Conservation (phyloP, 1,284 basidiomycete genomes). For the Rugosomyces carneus region DNA sequence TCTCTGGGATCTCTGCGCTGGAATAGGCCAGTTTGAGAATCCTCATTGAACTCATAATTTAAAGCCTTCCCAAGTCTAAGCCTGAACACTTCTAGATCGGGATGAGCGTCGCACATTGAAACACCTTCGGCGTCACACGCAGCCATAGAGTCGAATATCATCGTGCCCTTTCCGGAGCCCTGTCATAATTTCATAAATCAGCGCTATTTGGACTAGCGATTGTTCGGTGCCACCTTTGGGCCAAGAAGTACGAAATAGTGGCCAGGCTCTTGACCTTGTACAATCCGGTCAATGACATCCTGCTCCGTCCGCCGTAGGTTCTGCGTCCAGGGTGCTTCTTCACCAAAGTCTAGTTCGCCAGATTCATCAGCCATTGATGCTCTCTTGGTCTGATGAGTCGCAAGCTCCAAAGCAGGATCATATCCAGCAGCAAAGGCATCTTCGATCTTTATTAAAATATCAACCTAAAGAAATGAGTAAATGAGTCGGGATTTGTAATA, state of each 20-base stretch:
- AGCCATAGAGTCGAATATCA: conserved; percentile 79
- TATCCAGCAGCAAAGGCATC: conserved; percentile 59
- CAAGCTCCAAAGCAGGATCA: conserved; percentile 76
- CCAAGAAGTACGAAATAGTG: conserved; percentile 76
- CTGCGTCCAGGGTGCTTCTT: conserved; percentile 41
- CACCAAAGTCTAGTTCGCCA: conserved; percentile 36
- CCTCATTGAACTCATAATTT: conserved; percentile 78
- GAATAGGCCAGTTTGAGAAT: conserved; percentile 73
- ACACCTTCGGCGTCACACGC: conserved; percentile 62
- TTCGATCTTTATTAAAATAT: conserved; percentile 42
- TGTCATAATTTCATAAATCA: conserved; percentile 11
- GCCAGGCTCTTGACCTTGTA: conserved; percentile 65
- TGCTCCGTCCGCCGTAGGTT: conserved; percentile 71
- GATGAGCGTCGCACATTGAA: conserved; percentile 42
- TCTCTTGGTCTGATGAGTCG: conserved; percentile 36
- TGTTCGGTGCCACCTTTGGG: conserved; percentile 48
- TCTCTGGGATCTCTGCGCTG: conserved; percentile 80
- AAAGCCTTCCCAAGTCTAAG: conserved; percentile 76
- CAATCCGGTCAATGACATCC: conserved; percentile 68
- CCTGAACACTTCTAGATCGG: conserved; percentile 70
- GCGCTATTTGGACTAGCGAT: conserved; percentile 3
- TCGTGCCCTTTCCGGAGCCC: conserved; percentile 61
- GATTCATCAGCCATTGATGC: conserved; percentile 17
- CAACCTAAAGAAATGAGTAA: background rate
- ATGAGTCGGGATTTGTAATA: conserved; percentile 22